Conservation (phyloP, 768 basidiomycete species). For the Lactifluus pinguis region DNA sequence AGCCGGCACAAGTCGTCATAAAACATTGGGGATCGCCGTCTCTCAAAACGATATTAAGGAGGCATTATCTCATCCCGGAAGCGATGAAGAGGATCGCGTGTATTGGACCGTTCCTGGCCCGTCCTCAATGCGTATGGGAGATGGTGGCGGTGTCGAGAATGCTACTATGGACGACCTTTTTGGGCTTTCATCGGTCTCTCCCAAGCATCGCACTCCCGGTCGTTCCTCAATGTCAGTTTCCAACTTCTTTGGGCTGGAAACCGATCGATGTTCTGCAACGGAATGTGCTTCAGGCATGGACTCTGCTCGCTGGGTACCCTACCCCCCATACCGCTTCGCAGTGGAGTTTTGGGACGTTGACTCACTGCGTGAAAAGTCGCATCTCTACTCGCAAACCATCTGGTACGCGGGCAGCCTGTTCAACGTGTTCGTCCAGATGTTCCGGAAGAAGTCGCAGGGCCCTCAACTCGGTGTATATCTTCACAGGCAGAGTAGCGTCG, state of each 20-base stretch:
- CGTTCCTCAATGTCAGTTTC: conserved; percentile 33
- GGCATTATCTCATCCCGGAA: conserved; percentile 23
- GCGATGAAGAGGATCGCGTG: conserved; percentile 23
- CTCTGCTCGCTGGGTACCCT: conserved; percentile 51
- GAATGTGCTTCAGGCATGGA: conserved; percentile 40
- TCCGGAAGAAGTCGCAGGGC: conserved; percentile 58
- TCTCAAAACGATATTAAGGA: conserved; percentile 44
- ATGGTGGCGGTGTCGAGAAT: conserved; percentile 43
- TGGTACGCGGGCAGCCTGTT: conserved; percentile 87
- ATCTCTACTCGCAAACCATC: conserved; percentile 75
- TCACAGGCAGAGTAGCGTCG: conserved; percentile 75
- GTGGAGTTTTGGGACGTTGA: conserved; percentile 90
- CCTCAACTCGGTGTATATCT: conserved; percentile 82
- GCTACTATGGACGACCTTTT: conserved; percentile 68
- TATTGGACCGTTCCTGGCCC: conserved; percentile 64
- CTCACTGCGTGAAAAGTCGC: conserved; percentile 71
- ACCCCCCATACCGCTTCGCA: conserved; percentile 74
- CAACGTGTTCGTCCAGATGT: conserved; percentile 84
- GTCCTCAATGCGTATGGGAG: conserved; percentile 68
- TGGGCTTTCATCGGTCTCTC: conserved; percentile 25
- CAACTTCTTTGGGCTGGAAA: conserved; percentile 56
- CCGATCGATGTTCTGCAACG: conserved; percentile 34
- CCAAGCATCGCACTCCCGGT: conserved; percentile 21
- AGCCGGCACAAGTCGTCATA: conserved; percentile 32
- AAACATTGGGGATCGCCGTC: conserved; percentile 59